phyloP scores from a whole-genome alignment of 441 rosid species.

The Metrosideros polymorpha region DNA sequence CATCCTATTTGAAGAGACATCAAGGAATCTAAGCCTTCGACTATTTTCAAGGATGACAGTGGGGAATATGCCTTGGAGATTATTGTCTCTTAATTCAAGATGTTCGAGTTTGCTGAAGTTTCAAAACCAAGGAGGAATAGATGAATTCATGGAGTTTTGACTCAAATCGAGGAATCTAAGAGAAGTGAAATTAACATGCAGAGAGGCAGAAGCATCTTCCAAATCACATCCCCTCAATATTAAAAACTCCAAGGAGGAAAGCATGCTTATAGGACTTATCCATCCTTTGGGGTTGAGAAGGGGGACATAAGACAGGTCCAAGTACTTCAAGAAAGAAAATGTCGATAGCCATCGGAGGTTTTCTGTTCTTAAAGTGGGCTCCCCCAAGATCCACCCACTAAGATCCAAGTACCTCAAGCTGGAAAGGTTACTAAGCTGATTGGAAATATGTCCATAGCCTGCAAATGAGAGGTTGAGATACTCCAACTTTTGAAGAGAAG shows the following conservation, averaged over 20 bases:
- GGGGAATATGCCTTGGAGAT: not conserved
- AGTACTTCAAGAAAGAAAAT: not conserved
- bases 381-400: fast-evolving
- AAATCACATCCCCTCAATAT: not conserved
- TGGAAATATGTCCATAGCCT: not conserved
- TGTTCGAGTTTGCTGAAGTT: not conserved
- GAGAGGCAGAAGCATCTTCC: not conserved
- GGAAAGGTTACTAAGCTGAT: not conserved
- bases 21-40: not conserved
- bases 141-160: not conserved
- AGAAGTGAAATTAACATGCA: not conserved
- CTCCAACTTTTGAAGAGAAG: not conserved
- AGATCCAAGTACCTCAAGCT: not conserved
- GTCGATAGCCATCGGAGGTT: not conserved
- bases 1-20: not conserved
- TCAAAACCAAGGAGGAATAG: not conserved
- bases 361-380: not conserved
- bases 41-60: not conserved
- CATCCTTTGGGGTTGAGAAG: not conserved
- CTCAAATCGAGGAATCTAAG: not conserved
- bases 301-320: not conserved
- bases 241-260: not conserved
- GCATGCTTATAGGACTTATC: not conserved
- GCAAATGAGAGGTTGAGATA: not conserved
- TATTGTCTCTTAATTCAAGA: not conserved